Evolutionary conservation across 2,329 filamentous ascomycete genomes (phyloP), one percentile per base, ranked within the genome.

Genomic region (Alternaria arbusti): DNA sequence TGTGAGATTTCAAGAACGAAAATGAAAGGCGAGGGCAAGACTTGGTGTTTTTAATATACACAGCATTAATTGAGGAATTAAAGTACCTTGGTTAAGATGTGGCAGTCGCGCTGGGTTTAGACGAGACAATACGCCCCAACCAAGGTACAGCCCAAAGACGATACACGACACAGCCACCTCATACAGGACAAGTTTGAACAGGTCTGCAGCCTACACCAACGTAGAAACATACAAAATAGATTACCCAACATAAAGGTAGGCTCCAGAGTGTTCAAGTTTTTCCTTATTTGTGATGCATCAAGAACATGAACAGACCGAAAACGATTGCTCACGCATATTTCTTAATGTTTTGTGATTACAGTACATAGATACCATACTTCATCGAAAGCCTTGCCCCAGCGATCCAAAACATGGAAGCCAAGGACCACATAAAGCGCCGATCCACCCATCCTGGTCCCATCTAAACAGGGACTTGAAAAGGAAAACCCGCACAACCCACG

Each of bases 401-500:
- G 52, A 54, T 54, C 52, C 52, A 54, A 54, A 40, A 44, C 11
- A 44, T n/a, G 12, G 36, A 28, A 59, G 64, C 68, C 64, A 54
- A 65, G 57, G 28, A 40, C 28, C 49, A 36, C 49, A 40, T 52
- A 36, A 40, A 17, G 49, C 49, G 49, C 49, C 49, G 30, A 52
- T 52, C 36, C 49, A 52, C 49, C 49, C n/a, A 22, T 40, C 49
- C 49, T 25, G 49, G 30, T 52, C 49, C 49, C 49, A 52, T 52
- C 28, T 52, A 52, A 10, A 52, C 22, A 36, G 36, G 36, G 49
- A 36, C 47, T 54, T 55, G 67, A 66, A 57, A 58, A 71, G 64
- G 52, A 54, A 47, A 47, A 44, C 30, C 36, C 36, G 65, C 65
- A 72, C 66, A 62, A 67, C 68, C 67, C 58, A 69, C 73, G 73